Evolutionary conservation across 176 grass and related monocot species (phyloP).

Genomic region (Rhynchospora pubera): DNA sequence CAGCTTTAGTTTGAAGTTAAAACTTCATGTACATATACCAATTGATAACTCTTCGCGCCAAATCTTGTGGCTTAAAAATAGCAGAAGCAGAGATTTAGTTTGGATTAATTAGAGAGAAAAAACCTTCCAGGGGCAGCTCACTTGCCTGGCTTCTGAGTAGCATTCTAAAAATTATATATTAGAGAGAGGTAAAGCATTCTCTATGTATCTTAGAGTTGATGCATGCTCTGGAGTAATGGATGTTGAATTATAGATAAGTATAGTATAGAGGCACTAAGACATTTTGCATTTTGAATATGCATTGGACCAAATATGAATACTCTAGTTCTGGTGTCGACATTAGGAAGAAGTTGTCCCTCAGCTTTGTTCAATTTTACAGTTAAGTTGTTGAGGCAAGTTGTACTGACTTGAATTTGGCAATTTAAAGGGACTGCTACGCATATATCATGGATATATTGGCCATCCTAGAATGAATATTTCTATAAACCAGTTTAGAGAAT

Average conservation of each 20-base stretch:
- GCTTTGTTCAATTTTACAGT: not conserved
- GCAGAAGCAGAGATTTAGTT: not conserved
- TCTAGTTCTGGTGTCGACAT: not conserved
- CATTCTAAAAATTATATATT: not conserved
- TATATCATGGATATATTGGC: not conserved
- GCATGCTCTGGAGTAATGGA: not conserved
- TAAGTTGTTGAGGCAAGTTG: not conserved
- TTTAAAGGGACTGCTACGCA: not conserved
- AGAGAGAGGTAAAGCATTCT: not conserved
- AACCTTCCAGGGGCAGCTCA: not conserved
- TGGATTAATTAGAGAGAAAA: not conserved
- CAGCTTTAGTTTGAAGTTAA: not conserved
- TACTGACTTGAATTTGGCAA: not conserved
- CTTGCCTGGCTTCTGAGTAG: not conserved
- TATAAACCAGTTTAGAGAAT: not conserved
- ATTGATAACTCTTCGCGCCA: not conserved
- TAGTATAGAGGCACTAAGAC: not conserved
- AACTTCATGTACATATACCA: conserved; percentile 14
- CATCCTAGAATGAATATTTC: not conserved
- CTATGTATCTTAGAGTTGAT: not conserved
- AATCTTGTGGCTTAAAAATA: not conserved
- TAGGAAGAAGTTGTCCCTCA: not conserved
- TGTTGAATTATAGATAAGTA: not conserved
- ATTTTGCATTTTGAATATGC: not conserved
- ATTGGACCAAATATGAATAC: not conserved